Evolutionary conservation across 2,329 filamentous ascomycete genomes (phyloP).

Genomic region (Fusarium sp.): DNA sequence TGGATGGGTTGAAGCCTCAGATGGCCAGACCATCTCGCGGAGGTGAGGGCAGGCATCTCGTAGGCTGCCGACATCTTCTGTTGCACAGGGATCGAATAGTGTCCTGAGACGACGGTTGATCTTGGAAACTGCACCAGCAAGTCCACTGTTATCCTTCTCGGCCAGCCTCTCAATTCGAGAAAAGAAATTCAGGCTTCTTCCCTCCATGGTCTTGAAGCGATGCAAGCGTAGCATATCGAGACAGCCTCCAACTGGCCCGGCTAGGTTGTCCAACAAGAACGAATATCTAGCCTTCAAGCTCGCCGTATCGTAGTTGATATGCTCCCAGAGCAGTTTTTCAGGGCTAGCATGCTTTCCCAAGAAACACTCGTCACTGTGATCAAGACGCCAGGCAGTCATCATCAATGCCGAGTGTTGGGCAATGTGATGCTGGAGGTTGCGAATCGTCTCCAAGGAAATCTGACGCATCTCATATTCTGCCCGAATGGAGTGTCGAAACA

Average conservation of each 20-base stretch:
- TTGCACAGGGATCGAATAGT: constrained; percentile 6
- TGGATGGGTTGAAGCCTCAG: too few species aligned
- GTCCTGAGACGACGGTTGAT: not conserved
- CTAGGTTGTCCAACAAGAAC: constrained; percentile 15
- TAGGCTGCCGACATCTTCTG: rapidly evolving
- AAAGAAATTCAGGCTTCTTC: not conserved
- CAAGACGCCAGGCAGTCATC: not conserved
- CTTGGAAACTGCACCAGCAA: not conserved
- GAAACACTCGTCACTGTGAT: too few species aligned
- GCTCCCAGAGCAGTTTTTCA: not conserved
- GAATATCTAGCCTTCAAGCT: not conserved
- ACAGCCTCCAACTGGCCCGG: constrained; percentile 10
- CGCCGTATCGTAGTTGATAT: constrained; percentile 10
- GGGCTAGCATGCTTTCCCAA: too few species aligned
- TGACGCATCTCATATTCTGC: too few species aligned
- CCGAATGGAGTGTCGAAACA: too few species aligned
- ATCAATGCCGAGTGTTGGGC: not conserved
- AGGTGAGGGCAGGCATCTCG: constrained; percentile 12
- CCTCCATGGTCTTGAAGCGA: constrained; percentile 23
- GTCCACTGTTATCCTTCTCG: not conserved
- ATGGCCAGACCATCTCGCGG: constrained; percentile 1
- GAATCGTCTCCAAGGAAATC: too few species aligned
- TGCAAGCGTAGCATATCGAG: constrained; percentile 29
- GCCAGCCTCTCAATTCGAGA: not conserved
- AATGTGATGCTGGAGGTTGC: not conserved